Conservation (phyloP, 257 asterid species). For the Solanum appendiculatum region DNA sequence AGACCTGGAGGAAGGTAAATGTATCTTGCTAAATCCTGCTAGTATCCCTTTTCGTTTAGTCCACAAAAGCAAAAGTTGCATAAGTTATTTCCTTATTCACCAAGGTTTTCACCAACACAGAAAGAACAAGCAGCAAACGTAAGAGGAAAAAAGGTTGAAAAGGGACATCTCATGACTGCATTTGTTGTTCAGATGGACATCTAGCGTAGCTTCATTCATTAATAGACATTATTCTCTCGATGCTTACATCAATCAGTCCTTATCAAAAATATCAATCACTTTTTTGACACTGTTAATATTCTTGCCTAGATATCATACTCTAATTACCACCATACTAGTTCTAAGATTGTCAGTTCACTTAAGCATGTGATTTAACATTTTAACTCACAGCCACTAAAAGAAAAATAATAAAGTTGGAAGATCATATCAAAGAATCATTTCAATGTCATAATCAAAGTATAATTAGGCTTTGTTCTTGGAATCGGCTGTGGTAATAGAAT, state of each 20-base stretch:
- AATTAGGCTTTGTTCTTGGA: not conserved
- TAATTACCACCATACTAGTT: not conserved
- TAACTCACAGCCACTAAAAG: not conserved
- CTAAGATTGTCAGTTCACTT: not conserved
- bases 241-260: not conserved
- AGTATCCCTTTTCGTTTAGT: not conserved
- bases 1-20: slow-evolving; percentile 91
- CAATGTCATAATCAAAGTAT: not conserved
- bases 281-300: not conserved
- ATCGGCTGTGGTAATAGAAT: not conserved
- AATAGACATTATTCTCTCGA: not conserved
- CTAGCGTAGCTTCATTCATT: not conserved
- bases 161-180: not conserved
- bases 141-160: not conserved
- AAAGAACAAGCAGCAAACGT: not conserved
- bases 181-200: not conserved
- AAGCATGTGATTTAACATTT: not conserved
- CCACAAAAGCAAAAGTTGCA: not conserved
- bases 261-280: not conserved
- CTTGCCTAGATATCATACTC: not conserved
- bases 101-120: not conserved
- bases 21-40: not conserved
- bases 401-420: not conserved
- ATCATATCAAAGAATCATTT: not conserved
- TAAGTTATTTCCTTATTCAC: not conserved